Base-by-base conservation (phyloP, 2,329 filamentous ascomycete species). In the Sarocladium kiliense region DNA sequence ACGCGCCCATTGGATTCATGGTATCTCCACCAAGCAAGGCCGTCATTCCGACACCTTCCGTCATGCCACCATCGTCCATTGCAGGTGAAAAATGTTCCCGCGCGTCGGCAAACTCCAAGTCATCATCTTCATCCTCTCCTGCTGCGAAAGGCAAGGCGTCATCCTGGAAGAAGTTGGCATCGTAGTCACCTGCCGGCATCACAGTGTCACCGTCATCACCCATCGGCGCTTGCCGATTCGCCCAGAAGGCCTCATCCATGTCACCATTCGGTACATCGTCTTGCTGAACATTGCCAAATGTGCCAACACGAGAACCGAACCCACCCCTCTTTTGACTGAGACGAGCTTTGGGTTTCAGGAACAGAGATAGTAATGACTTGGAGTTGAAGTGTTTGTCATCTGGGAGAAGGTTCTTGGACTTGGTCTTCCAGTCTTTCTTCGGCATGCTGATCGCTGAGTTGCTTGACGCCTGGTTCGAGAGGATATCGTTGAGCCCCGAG, bases 351-450 rank as follows among this genome's bases (percentile, higher is more conserved):
- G 94, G 94, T 70, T 99, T 99, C 26, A 97, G 79, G 79, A 97
- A 99, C 1, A 99, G 80, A 53, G 85, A 88, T 6, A 97, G 77
- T 0, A 99, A 78, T 61, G 96, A 90, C 66, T 88, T 89, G 9
- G 93, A 97, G 74, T 92, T 96, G 76, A 99, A 97, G 68, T 97
- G 92, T 71, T 97, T 97, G 73, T 99, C 94, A 65, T 99, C 94
- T 2, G 95, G 93, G 3, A 99, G 83, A 2, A 99, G 80, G 67
- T 99, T 96, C 50, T 91, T 84, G 1, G 88, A 91, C 71, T 96
- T 96, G 37, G 90, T 94, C 69, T 90, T 94, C 91, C 93, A 95
- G 70, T 97, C 91, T 61, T 92, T 90, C 75, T 96, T 97, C 18
- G 93, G 88, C 61, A 99, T 70, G 47, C 85, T 90, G 62, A 97